Conservation (phyloP, 2,329 filamentous ascomycete genomes). For the Exophiala lecanii-corni region DNA sequence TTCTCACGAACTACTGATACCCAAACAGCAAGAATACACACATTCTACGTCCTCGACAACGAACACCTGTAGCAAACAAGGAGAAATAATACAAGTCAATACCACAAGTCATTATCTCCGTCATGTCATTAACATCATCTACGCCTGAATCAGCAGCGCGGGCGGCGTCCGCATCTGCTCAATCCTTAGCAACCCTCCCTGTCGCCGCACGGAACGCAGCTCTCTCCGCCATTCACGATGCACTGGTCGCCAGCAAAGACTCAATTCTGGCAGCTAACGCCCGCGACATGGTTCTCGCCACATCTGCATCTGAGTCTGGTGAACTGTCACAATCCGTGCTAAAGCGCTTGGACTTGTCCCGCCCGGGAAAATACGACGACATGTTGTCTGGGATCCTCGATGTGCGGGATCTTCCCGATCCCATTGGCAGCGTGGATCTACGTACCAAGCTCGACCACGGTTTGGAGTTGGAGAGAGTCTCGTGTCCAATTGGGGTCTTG, state of each 20-base stretch:
- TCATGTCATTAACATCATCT: slow-evolving; percentile 86
- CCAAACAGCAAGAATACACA: too few species aligned
- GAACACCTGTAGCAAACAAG: too few species aligned
- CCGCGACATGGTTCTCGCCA: slow-evolving; percentile 71
- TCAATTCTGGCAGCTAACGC: slow-evolving; percentile 83
- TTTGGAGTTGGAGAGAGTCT: slow-evolving; percentile 78
- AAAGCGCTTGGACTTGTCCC: slow-evolving; percentile 79
- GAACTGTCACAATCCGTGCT: slow-evolving; percentile 75
- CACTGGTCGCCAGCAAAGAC: slow-evolving; percentile 64
- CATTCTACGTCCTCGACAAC: too few species aligned
- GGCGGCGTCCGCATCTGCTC: slow-evolving; percentile 75
- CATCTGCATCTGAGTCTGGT: slow-evolving; percentile 68
- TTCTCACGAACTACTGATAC: too few species aligned
- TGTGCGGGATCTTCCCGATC: slow-evolving; percentile 78
- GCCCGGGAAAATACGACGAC: slow-evolving; percentile 90
- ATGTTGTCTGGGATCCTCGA: slow-evolving; percentile 95
- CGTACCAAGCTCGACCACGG: slow-evolving; percentile 82
- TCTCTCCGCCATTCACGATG: slow-evolving; percentile 74
- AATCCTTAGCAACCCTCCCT: slow-evolving; percentile 74
- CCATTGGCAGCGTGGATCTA: slow-evolving; percentile 83
- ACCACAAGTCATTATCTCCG: too few species aligned
- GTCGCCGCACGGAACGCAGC: slow-evolving; percentile 75
- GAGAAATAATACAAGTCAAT: too few species aligned
- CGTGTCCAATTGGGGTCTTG: slow-evolving; percentile 93
- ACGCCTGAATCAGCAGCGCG: slow-evolving; percentile 71